Conservation (phyloP, 78 protist genomes). For the Cavenderia fasciculata region DNA sequence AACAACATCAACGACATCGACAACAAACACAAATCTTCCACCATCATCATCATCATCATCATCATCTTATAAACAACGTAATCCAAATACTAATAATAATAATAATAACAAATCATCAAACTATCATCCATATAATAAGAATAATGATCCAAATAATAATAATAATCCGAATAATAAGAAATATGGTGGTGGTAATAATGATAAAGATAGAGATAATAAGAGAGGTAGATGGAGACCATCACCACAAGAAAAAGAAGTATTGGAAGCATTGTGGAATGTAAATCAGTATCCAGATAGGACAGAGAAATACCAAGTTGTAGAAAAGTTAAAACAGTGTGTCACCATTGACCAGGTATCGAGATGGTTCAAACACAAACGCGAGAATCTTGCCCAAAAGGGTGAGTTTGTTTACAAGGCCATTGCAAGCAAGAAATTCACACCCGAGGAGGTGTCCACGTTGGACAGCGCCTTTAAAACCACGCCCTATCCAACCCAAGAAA, state of each 20-base stretch:
- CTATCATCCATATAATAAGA: too few species aligned
- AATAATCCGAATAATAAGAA: too few species aligned
- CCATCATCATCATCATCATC: too few species aligned
- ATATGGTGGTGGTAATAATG: too few species aligned
- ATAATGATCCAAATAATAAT: too few species aligned
- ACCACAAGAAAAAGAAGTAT: background rate
- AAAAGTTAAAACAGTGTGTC: background rate
- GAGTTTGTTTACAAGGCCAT: background rate
- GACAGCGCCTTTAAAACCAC: background rate
- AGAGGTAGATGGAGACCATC: slow-evolving; percentile 40
- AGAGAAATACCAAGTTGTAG: background rate
- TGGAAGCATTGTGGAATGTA: background rate
- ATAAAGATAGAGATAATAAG: too few species aligned
- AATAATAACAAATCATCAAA: too few species aligned
- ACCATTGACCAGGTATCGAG: slow-evolving; percentile 12
- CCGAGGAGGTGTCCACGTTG: background rate
- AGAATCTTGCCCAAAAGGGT: slow-evolving; percentile 32
- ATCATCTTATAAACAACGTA: too few species aligned
- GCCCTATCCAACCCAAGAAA: slow-evolving; percentile 20
- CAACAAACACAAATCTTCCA: too few species aligned
- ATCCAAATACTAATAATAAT: too few species aligned
- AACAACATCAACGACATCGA: too few species aligned
- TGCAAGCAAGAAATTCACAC: background rate
- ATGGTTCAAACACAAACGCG: slow-evolving; percentile 49
- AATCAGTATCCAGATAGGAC: slow-evolving; percentile 21